These are phyloP conservation scores for Claviceps paspali DNA, from an alignment of 2,329 filamentous ascomycete genomes.

Conservation along the genomic window DNA sequence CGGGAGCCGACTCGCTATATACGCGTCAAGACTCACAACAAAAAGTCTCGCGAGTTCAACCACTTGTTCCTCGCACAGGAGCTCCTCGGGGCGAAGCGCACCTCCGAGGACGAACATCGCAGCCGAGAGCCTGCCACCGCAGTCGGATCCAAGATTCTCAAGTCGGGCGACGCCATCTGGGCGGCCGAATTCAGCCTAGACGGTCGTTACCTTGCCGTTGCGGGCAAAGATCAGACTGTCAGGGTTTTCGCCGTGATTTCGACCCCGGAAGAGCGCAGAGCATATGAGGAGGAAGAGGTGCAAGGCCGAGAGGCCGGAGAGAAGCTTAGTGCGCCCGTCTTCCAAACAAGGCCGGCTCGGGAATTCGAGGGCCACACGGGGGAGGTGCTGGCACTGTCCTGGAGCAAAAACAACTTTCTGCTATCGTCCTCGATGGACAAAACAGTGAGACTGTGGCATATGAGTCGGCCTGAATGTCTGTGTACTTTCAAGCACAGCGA, in stretches of 20 bases:
- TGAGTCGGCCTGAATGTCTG: constrained; percentile 69
- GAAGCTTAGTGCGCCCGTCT: constrained; percentile 77
- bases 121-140: constrained; percentile 20
- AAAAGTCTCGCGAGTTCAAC: constrained; percentile 69
- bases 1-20: constrained; percentile 88
- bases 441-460: constrained; percentile 87
- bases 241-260: constrained; percentile 82
- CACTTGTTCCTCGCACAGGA: constrained; percentile 86
- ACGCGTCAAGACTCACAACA: constrained; percentile 66
- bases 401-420: constrained; percentile 98
- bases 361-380: constrained; percentile 75
- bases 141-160: constrained; percentile 25
- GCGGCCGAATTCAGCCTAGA: constrained; percentile 85
- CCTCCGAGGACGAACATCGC: constrained; percentile 14
- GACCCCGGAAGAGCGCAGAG: constrained; percentile 60
- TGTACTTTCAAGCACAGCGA: constrained; percentile 92
- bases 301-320: constrained; percentile 26
- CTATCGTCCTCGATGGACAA: constrained; percentile 97
- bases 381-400: constrained; percentile 81
- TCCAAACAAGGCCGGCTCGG: constrained; percentile 59
- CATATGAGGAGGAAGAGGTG: constrained; percentile 44
- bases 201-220: constrained; percentile 81
- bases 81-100: constrained; percentile 44
- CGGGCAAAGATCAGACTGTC: constrained; percentile 73
- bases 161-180: constrained; percentile 62